phyloP scores from a whole-genome alignment of 2,329 filamentous ascomycete genomes.

The Aureobasidium vineae region DNA sequence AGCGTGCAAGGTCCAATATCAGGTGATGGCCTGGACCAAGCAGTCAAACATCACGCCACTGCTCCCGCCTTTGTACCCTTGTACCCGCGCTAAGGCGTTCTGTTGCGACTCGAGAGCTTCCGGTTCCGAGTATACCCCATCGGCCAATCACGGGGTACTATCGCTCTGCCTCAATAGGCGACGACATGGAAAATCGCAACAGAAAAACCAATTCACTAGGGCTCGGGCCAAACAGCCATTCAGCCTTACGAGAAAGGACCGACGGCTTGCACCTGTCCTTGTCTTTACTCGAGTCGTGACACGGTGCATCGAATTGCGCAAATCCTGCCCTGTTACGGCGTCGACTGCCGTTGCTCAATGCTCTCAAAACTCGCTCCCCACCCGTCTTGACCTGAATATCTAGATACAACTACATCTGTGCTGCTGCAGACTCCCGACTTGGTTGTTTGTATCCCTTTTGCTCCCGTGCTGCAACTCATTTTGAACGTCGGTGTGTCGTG shows the following conservation, averaged over 20 bases:
- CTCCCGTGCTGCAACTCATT: conserved; percentile 3
- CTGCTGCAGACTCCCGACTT: conserved; percentile 13
- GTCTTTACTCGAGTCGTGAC: conserved; percentile 19
- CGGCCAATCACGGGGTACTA: conserved; percentile 14
- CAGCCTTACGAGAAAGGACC: conserved; percentile 25
- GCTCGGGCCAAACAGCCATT: conserved; percentile 17
- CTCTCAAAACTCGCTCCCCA: conserved; percentile 21
- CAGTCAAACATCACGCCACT: conserved; percentile 26
- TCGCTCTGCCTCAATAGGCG: neutral
- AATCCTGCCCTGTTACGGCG: conserved; percentile 23
- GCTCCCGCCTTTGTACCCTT: conserved; percentile 4
- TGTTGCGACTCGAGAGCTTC: neutral
- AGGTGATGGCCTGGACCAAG: conserved; percentile 25
- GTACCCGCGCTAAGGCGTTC: conserved; percentile 21
- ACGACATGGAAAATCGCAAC: conserved; percentile 1
- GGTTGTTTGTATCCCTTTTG: neutral
- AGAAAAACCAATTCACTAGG: conserved; percentile 16
- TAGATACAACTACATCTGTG: conserved; percentile 1
- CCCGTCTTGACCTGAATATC: neutral
- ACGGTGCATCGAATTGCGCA: conserved; percentile 13
- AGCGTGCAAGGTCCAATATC: conserved; percentile 25
- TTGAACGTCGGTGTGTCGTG: conserved; percentile 8
- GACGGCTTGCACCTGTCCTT: neutral
- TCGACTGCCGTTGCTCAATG: conserved; percentile 18
- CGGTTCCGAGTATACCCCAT: neutral